A percentile compares a stretch with the other conserved stretches of the same genome.
Conservation (phyloP, 179 eudicot species). For the Silene coronaria region DNA sequence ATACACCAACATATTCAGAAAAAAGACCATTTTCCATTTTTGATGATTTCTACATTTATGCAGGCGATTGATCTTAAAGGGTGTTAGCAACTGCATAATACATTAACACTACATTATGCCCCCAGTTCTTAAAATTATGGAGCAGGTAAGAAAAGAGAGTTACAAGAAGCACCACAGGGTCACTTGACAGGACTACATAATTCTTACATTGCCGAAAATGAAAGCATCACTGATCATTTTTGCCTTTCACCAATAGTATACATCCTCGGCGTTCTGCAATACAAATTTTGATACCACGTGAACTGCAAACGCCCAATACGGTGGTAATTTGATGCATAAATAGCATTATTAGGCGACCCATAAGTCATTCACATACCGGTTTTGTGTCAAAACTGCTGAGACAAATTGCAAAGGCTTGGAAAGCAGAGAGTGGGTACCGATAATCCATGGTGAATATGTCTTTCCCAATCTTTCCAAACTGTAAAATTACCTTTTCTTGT, state of each 20-base stretch:
- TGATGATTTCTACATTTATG: not conserved
- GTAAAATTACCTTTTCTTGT: constrained; percentile 76
- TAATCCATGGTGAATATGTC: constrained; percentile 96
- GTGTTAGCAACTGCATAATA: not conserved
- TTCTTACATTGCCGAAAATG: constrained; percentile 9
- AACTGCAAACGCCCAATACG: not conserved
- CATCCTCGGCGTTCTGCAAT: constrained; percentile 20
- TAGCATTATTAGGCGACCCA: not conserved
- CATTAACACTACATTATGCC: constrained; percentile 1
- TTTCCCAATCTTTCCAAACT: constrained; percentile 88
- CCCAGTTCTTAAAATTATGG: not conserved
- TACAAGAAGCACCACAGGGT: constrained; percentile 11
- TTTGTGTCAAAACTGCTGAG: constrained; percentile 94
- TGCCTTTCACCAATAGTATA: constrained; percentile 19
- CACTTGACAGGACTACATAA: not conserved
- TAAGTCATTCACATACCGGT: constrained; percentile 73
- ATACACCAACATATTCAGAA: no score
- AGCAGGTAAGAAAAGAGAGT: constrained; percentile 4
- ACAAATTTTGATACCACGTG: not conserved
- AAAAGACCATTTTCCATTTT: no score
- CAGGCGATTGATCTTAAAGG: not conserved
- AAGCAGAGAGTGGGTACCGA: constrained; percentile 80
- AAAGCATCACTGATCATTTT: constrained; percentile 4
- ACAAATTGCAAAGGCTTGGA: constrained; percentile 92
- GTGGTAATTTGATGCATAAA: not conserved